Percentiles rank a stretch among this genome's conserved stretches.
Evolutionary conservation across 2,329 filamentous ascomycete genomes (phyloP).

Genomic region (Arthrocladium fulminans): DNA sequence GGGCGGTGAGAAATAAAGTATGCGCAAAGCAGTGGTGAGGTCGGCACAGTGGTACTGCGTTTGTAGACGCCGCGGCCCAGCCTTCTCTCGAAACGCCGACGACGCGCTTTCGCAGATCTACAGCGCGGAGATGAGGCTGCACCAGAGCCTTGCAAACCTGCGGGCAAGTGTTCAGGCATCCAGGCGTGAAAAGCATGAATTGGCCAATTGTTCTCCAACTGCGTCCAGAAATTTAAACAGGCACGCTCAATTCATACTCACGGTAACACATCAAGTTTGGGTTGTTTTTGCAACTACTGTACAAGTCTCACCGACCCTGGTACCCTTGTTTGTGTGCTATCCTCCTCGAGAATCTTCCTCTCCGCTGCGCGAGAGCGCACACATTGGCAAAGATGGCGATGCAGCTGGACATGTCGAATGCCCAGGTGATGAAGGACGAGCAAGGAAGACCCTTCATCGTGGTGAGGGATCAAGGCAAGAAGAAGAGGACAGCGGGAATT

Average conservation of each 20-base stretch:
- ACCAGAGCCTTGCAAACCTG: too few species aligned
- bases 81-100: neutral
- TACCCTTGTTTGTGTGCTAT: neutral
- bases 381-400: conserved; percentile 12
- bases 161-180: neutral
- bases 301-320: neutral
- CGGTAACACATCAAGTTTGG: neutral
- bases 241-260: neutral
- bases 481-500: conserved; percentile 92
- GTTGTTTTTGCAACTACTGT: neutral
- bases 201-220: neutral
- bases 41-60: neutral
- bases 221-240: neutral
- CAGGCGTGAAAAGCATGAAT: too few species aligned
- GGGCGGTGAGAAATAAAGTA: neutral
- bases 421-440: conserved; percentile 88
- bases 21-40: neutral
- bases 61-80: neutral
- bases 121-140: neutral
- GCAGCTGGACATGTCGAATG: conserved; percentile 28
- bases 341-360: neutral
- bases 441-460: conserved; percentile 95
- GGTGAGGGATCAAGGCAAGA: conserved; percentile 95
- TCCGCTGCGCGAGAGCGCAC: neutral
- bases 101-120: neutral